Conservation (phyloP, 2,329 filamentous ascomycete genomes). For the Diaporthe vexans region DNA sequence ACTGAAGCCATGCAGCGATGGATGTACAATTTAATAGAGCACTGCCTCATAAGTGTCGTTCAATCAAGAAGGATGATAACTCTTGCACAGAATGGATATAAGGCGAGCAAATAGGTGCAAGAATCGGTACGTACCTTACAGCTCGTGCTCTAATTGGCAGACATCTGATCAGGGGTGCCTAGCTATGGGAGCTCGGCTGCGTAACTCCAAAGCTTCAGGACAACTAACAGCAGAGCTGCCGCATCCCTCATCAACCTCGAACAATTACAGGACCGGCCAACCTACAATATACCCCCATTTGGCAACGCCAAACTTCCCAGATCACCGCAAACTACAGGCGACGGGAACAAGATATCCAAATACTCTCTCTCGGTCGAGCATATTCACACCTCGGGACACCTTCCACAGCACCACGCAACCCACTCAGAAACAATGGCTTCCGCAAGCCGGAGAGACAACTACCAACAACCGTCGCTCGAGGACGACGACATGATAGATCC, state of each 20-base stretch:
- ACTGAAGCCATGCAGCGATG: neutral
- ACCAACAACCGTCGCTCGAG: constrained; percentile 70
- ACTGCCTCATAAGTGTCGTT: neutral
- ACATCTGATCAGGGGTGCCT: constrained; percentile 32
- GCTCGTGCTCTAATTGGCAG: constrained; percentile 12
- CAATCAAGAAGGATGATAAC: neutral
- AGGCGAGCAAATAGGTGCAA: neutral
- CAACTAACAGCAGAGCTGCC: constrained; percentile 47
- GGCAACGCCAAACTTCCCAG: neutral
- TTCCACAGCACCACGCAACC: constrained; percentile 7
- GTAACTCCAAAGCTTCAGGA: constrained; percentile 44
- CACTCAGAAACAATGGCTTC: constrained; percentile 58
- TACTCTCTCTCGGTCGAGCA: neutral
- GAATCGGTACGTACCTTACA: constrained; percentile 23
- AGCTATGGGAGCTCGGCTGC: constrained; percentile 45
- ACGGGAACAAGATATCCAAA: neutral
- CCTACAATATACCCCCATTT: neutral
- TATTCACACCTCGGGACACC: neutral
- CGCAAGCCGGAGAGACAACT: constrained; percentile 66
- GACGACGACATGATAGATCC: constrained; percentile 82
- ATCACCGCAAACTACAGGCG: neutral
- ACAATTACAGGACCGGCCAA: constrained; percentile 32
- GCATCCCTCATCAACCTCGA: constrained; percentile 32
- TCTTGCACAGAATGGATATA: neutral
- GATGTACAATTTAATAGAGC: neutral